Base-by-base conservation (phyloP, 2,329 filamentous ascomycete species). In the Allantophomopsis lycopodina region DNA sequence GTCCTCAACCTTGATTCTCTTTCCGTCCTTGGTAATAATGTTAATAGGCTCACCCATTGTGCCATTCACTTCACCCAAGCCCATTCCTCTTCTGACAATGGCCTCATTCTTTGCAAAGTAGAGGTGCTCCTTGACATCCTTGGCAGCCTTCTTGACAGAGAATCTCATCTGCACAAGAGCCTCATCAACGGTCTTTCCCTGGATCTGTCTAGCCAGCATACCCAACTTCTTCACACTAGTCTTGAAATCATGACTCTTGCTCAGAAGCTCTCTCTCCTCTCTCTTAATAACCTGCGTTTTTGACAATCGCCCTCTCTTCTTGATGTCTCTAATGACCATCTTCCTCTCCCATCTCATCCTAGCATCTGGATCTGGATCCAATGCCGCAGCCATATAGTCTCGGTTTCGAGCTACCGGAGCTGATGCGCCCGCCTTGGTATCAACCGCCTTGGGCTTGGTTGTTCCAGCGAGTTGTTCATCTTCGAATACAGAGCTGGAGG, bases 161-260 rank as follows among this genome's bases (percentile, higher is more conserved):
- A 89, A 96, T 41, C 80, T 76, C 85, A 98, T 94, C 68, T 98
- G 91, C 40, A 83, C 64, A 48, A 96, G 84, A 12, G 91, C 91
- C 30, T 98, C 88, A 42, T 93, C 86, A 44, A 98, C 69, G n/a
- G 80, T 79, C 72, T 95, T 96, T 48, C 91, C 91, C 2, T 78
- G 72, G 54, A 98, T 91, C 64, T 96, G 91, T 40, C 82, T 76
- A 17, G 89, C 79, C 37, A 98, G 65, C 51, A 83, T 80, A 39
- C 81, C 79, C 40, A 98, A 70, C 66, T 98, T 98, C 76, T 98
- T 98, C 47, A 84, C 68, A 37, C 79, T 86, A 2, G 91, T 95
- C 52, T 87, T 79, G 56, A 95, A 72, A 49, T 74, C 73, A 36
- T 79, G 71, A 45, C 79, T 86, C 60, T 79, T 79, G 57, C 65